Percentiles rank a stretch among this genome's conserved stretches.
phyloP scores from a whole-genome alignment of 495 filamentous ascomycete genomes.

The Platismatia glauca region DNA sequence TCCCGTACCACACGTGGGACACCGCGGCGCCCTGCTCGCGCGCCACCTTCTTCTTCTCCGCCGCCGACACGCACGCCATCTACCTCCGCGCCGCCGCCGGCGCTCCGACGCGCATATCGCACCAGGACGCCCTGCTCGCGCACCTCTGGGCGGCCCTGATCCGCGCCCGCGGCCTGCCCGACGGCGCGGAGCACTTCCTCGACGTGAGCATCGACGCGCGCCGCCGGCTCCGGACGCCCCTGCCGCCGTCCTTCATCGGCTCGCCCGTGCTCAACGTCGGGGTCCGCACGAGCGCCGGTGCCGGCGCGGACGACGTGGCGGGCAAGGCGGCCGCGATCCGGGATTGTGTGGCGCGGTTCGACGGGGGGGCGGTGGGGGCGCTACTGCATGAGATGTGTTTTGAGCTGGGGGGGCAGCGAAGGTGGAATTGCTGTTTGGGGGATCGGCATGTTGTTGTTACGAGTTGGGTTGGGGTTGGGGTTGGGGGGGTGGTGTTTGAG shows the following conservation, averaged over 20 bases:
- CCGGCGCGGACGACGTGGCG: not conserved
- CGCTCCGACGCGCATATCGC: not conserved
- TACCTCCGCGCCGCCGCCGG: not conserved
- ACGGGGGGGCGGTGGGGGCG: not conserved
- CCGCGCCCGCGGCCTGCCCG: not conserved
- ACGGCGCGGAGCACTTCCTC: not conserved
- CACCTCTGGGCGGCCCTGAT: conserved; percentile 2
- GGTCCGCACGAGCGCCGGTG: not conserved
- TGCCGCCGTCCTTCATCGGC: conserved; percentile 7
- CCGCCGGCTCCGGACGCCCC: not conserved
- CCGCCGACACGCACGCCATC: not conserved
- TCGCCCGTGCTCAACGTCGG: not conserved
- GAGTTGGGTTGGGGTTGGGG: not conserved
- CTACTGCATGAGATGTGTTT: conserved; percentile 2
- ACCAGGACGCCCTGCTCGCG: not conserved
- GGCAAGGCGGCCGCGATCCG: not conserved
- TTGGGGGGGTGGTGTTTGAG: not conserved
- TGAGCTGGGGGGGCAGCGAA: not conserved
- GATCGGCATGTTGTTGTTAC: not conserved
- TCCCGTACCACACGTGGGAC: not conserved
- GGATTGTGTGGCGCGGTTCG: not conserved
- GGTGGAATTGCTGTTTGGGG: not conserved
- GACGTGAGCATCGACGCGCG: not conserved
- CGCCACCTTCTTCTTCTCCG: not conserved
- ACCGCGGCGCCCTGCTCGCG: not conserved